Evolutionary conservation across 345 rosid genomes (phyloP), one percentile per base, ranked within the genome.

Genomic region (Cardamine occulta): DNA sequence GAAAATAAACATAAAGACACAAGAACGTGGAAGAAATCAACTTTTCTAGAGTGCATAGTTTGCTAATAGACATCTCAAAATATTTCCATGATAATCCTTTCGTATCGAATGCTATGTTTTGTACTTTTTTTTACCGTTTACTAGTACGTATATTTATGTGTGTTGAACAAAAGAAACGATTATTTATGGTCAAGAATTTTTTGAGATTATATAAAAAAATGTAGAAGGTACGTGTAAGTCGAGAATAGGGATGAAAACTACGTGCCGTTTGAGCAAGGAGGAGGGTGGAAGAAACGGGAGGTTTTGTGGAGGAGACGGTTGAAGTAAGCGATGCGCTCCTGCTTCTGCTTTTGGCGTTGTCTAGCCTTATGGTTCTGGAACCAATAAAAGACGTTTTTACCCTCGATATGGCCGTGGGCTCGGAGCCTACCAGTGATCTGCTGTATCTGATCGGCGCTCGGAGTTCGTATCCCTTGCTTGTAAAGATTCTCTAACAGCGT

Each of bases 351-450:
- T 82, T 90, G 99, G 45, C 98, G 85, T 70, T 86, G 97, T 51
- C 99, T 85, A 21, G 99, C 99, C 82, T 92, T 92, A 29, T 95
- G 98, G 84, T 95, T 95, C 68, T 95, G 99, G 57, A 95, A 95
- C 99, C 99, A 92, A 60, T 95, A 95, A 49, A 95, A 95, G 24
- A 95, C 99, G 78, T 95, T 95, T 77, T 95, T 92, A n/a, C 98
- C 99, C 80, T 95, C 98, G 49, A 95, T 95, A 63, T 85, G 87
- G n/a, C 99, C 97, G 66, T 72, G 84, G 4, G 76, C 91, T 24
- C 84, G 87, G 24, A 95, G 97, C 68, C 87, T 85, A 18, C 68
- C 72, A 3, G 98, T 86, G 71, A 95, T 95, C 61, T 88, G 93
- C 82, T 95, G 93, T 65, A 95, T 95, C 84, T 92, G 97, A 17